Evolutionary conservation across 345 rosid species (phyloP), one percentile per base, ranked within the genome.

Genomic region (Psidium guajava): DNA sequence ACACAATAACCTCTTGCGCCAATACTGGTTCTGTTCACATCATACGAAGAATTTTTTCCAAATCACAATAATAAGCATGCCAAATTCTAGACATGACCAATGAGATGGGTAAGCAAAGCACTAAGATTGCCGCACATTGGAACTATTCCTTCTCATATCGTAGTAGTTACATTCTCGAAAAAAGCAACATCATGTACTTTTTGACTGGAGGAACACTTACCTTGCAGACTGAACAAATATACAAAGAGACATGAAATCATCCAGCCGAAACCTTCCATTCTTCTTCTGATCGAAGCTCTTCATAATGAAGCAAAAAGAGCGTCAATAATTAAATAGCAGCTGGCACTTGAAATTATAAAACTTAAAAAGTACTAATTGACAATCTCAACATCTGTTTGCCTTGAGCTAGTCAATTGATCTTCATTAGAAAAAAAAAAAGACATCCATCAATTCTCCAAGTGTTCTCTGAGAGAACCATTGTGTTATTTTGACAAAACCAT

Each of bases 241-340:
- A 88, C 94, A 93, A 75, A 94, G 93, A 54, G 95, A 91, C 51
- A 94, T 94, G 91, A 94, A 91, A 88, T 91, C 94, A 89, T 92
- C 94, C 89, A 93, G 89, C 64, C 91, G 94, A 88, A 92, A 89
- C 87, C 87, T 90, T 47, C 95, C 95, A 24, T 90, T 88, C 92
- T 93, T 92, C 90, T 90, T 91, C 77, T 89, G 88, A 84, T 94
- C 96, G 77, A 94, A 93, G 89, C 94, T 94, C 96, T 94, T 89
- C 82, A 82, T n/a, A 61, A 83, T 59, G 28, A 44, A 42, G 27
- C 13, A 50, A 61, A 59, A 44, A 14, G 83, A 8, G 16, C 52
- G 28, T 50, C 12, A 82, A 51, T 47, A 52, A 82, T 69, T 18
- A 69, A 14, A 69, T 69, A 69, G 77, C 24, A 1, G 13, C 77